These are phyloP conservation scores for Furcasterigmium sp. DNA, from an alignment of 2,329 filamentous ascomycete genomes.

Conservation along the genomic window DNA sequence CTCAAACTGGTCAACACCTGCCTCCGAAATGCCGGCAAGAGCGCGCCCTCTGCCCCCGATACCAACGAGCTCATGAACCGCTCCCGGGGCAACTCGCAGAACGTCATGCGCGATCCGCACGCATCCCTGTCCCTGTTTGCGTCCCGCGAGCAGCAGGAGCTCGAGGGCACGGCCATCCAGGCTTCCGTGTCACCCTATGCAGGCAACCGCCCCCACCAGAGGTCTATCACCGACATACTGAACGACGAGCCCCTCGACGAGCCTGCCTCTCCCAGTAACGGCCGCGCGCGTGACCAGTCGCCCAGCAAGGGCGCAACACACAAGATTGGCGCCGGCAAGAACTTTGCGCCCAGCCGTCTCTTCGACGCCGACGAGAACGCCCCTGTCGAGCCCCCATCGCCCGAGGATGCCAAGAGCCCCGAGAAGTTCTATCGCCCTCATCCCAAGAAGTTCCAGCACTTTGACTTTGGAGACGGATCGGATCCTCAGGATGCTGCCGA, in stretches of 20 bases:
- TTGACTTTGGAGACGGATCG: conserved; percentile 69
- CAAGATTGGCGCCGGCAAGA: conserved; percentile 54
- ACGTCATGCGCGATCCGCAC: conserved; percentile 57
- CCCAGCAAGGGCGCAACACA: conserved; percentile 40
- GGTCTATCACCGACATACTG: conserved; percentile 70
- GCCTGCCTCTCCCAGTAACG: conserved; percentile 25
- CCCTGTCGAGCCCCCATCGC: conserved; percentile 33
- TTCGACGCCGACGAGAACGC: conserved; percentile 50
- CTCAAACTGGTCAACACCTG: conserved; percentile 66
- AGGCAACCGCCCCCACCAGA: conserved; percentile 55
- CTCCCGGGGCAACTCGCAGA: conserved; percentile 47
- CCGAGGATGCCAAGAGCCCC: conserved; percentile 31
- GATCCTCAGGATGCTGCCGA: conserved; percentile 43
- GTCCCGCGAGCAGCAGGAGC: conserved; percentile 54
- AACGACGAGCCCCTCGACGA: conserved; percentile 41
- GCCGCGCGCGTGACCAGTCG: conserved; percentile 47
- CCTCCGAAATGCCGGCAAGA: conserved; percentile 42
- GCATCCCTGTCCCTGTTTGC: conserved; percentile 72
- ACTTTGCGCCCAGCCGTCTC: conserved; percentile 57
- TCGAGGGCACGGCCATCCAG: conserved; percentile 12
- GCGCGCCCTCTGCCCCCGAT: conserved; percentile 23
- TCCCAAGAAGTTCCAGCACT: conserved; percentile 78
- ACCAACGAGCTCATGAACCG: conserved; percentile 33
- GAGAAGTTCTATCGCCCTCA: conserved; percentile 57
- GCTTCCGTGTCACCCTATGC: conserved; percentile 57